Evolutionary conservation across 768 basidiomycete species (phyloP).

Genomic region (Chlorophyllum brunneum): DNA sequence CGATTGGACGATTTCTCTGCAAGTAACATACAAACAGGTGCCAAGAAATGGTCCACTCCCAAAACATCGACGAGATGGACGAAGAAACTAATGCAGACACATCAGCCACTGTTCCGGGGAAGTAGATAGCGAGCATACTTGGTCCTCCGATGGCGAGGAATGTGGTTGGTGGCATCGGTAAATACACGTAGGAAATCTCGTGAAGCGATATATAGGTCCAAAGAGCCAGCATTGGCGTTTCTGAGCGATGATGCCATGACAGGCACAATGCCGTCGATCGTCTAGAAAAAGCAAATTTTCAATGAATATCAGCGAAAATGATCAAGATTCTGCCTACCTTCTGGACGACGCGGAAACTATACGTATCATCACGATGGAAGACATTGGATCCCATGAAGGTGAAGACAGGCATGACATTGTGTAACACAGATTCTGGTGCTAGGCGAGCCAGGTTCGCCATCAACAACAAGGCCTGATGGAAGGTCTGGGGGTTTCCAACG

Average conservation of each 20-base stretch:
- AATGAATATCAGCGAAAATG: neutral
- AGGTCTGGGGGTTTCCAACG: conserved; percentile 89
- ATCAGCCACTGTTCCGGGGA: neutral
- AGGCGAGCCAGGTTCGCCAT: conserved; percentile 82
- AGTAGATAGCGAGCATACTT: conserved; percentile 46
- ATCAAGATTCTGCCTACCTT: conserved; percentile 47
- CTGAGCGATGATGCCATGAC: conserved; percentile 84
- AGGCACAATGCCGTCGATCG: conserved; percentile 90
- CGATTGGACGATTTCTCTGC: conserved; percentile 75
- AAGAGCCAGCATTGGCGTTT: conserved; percentile 43
- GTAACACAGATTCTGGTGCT: conserved; percentile 86
- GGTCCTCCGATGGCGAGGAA: conserved; percentile 89
- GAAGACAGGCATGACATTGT: conserved; percentile 97
- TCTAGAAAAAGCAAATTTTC: conserved; percentile 43
- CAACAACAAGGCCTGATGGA: conserved; percentile 86
- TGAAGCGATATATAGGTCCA: conserved; percentile 65
- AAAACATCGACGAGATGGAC: conserved; percentile 81
- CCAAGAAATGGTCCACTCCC: conserved; percentile 75
- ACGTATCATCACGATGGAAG: conserved; percentile 93
- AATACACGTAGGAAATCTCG: conserved; percentile 87
- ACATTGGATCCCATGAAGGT: conserved; percentile 99
- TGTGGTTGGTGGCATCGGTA: conserved; percentile 87
- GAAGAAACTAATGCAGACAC: conserved; percentile 64
- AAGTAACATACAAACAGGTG: conserved; percentile 80
- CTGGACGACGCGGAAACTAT: conserved; percentile 93